Evolutionary conservation across 2,329 filamentous ascomycete species (phyloP), one percentile per base, ranked within the genome.

Genomic region (Cryphonectria japonica): DNA sequence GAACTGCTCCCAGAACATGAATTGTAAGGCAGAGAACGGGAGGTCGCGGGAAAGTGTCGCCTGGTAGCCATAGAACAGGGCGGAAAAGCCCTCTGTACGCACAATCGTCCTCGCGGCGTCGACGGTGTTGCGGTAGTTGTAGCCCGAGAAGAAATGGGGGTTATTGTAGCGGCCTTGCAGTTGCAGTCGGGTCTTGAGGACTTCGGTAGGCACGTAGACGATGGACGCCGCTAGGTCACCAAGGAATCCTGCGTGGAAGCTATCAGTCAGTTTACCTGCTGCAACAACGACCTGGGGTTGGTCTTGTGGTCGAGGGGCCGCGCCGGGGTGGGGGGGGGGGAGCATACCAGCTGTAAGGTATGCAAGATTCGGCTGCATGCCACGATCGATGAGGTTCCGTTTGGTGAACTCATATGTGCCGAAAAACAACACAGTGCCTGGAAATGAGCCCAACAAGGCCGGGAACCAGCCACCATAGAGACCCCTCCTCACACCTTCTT

Each of bases 1-100:
- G 79, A 95, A 95, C 80, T 98, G 93, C 81, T 99, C 96, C 84
- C 97, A 99, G 79, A 99, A 98, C 77, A 97, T 95, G 81, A 99
- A 98, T 78, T 99, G 96, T 14, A 99, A 83, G 0, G 96, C 96
- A 0, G 95, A 98, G 79, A 98, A 99, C 1, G 96, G 96, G 32
- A 99, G 86, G 77, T 99, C 96, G 71, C 96, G 92, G 82, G 93
- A 96, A 3, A 99, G 89, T 0, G 96, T 99, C 14, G 96, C 96
- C 80, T 96, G 96, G 84, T 97, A 99, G n/a, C 96, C 96, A 76
- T 97, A 92, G 80, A 98, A 99, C 34, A 99, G 87, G 26, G 97
- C 96, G 0, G 89, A 85, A 68, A 94, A 86, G 0, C 96, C 97
- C 83, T 99, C 96, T 59, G 87, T 86, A 54, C 90, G 89, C 22